These are phyloP conservation scores for Entoloma clypeatum DNA, from an alignment of 1,284 basidiomycete species.

Conservation along the genomic window DNA sequence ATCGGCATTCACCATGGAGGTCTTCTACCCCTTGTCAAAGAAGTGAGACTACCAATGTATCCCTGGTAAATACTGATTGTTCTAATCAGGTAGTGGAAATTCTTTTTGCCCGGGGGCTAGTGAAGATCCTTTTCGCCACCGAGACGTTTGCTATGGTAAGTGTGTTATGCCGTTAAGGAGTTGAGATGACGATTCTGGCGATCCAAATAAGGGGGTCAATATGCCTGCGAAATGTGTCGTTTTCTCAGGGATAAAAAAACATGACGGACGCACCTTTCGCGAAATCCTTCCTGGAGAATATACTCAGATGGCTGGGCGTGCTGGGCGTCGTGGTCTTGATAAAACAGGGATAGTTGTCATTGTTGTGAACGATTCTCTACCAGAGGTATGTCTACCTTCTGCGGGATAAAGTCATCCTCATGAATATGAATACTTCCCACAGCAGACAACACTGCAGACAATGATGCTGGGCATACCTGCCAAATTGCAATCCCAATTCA, in stretches of 20 bases:
- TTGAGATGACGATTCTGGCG: conserved; percentile 7
- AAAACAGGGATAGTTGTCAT: conserved; percentile 96
- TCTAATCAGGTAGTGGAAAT: conserved; percentile 88
- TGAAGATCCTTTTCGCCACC: conserved; percentile 97
- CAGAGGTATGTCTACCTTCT: conserved; percentile 59
- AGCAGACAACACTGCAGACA: conserved; percentile 73
- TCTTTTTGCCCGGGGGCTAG: conserved; percentile 91
- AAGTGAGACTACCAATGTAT: conserved; percentile 46
- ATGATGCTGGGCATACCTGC: conserved; percentile 95
- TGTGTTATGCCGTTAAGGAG: conserved; percentile 4
- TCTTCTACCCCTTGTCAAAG: conserved; percentile 94
- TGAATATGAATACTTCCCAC: conserved; percentile 9
- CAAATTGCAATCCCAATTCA: conserved; percentile 95
- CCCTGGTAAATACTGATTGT: conserved; percentile 4
- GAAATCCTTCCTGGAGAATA: conserved; percentile 90
- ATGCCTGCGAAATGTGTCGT: conserved; percentile 99
- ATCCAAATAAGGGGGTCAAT: conserved; percentile 86
- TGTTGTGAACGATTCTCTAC: conserved; percentile 79
- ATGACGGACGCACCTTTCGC: conserved; percentile 92
- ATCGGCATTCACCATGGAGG: conserved; percentile 99
- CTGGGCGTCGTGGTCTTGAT: conserved; percentile 94
- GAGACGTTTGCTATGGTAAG: conserved; percentile 98
- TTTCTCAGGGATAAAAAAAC: conserved; percentile 93
- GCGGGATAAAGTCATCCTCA: background rate
- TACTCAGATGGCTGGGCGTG: conserved; percentile 99